These are phyloP conservation scores for Trametes punicea DNA, from an alignment of 768 basidiomycete genomes.

Conservation along the genomic window DNA sequence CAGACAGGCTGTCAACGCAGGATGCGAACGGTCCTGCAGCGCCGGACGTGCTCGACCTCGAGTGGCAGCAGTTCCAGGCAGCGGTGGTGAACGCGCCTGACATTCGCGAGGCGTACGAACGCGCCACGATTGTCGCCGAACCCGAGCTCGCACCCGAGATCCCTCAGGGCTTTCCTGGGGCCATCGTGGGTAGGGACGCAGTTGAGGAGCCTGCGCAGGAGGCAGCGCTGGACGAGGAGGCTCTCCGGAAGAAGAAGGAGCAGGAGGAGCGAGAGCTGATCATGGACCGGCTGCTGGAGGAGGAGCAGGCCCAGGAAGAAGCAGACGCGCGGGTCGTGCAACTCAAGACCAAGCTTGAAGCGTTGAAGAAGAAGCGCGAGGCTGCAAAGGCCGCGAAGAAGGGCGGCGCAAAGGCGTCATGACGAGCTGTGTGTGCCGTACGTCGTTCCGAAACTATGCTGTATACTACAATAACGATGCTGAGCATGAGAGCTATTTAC, in stretches of 20 bases:
- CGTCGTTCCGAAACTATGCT: neutral
- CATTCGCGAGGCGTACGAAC: constrained; percentile 52
- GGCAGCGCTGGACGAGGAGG: constrained; percentile 42
- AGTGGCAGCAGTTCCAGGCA: constrained; percentile 72
- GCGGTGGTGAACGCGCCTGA: constrained; percentile 46
- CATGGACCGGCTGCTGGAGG: constrained; percentile 81
- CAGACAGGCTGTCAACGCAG: too few species aligned
- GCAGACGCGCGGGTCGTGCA: constrained; percentile 70
- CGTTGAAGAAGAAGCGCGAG: constrained; percentile 47
- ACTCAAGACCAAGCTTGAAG: constrained; percentile 65
- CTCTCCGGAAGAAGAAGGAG: constrained; percentile 48
- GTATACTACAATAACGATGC: constrained; percentile 8
- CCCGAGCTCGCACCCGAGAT: constrained; percentile 51
- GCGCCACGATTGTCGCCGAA: constrained; percentile 70
- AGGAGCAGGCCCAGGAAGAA: constrained; percentile 85
- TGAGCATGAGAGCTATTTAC: neutral
- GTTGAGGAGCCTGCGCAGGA: constrained; percentile 20
- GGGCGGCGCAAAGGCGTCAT: neutral
- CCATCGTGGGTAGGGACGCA: constrained; percentile 25
- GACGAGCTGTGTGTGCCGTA: neutral
- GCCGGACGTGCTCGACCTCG: constrained; percentile 51
- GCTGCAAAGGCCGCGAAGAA: constrained; percentile 29
- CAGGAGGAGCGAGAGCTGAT: constrained; percentile 78
- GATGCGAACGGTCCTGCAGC: constrained; percentile 20
- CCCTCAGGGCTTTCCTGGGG: constrained; percentile 46